Base-by-base conservation (phyloP, 805 yeast genomes). In the Middelhovenomyces tepae region DNA sequence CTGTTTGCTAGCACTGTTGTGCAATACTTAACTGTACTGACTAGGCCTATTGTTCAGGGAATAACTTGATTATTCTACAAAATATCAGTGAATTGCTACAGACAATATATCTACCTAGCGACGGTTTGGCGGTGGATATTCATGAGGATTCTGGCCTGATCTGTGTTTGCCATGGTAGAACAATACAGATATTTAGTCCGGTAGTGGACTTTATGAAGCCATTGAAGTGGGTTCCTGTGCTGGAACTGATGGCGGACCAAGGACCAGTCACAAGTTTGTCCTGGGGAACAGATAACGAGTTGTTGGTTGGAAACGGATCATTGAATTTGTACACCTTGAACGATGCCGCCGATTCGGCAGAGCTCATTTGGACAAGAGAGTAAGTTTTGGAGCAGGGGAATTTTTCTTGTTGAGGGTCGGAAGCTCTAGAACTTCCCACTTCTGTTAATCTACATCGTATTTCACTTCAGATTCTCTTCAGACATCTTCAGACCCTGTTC, bases 31-130 rank as follows among this genome's bases (percentile, higher is more conserved):
- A 18, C 19, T n/a, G 16, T 19, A 27, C 17, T 14, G 10, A 16
- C 7, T 10, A 57, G 58, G 75, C 75, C 1, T 89, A 89, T 53
- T 81, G 86, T 37, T 83, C 95, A 1, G 96, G 95, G 1, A 85
- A 85, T 57, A 85, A 84, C 52, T 62, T 89, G 44, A 80, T 89
- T 21, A 67, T 81, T 4, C 51, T 77, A 2, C 64, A 78, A 5
- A 67, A 70, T 39, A 61, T 67, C 29, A 60, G 66, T 37, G 55
- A 59, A 16, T 59, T 78, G 39, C 57, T 86, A 11, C 97, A 89
- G 54, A 85, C 95, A 0, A 59, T 85, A 1, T 81, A 81, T 45
- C 60, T 85, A 15, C 75, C 74, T 7, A 41, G 60, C 2, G 94
- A 83, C 48, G 77, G 89, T 11, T 48, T 50, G 16, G 73, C 79